phyloP scores from a whole-genome alignment of 371 early-diverging fungal genomes.

The Syncephalastrum monosporum region DNA sequence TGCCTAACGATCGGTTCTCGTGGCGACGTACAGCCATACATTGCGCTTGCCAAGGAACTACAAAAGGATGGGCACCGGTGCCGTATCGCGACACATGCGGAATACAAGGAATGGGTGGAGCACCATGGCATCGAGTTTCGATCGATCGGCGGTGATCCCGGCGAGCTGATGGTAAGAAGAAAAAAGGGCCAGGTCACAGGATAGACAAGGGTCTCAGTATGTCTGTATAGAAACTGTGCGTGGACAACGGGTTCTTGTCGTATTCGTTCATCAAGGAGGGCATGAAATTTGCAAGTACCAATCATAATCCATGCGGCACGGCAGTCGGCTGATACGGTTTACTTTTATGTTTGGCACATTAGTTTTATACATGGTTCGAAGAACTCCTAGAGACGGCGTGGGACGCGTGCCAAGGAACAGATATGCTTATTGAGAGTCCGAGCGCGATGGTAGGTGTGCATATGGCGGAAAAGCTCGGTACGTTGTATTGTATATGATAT shows the following conservation, averaged over 20 bases:
- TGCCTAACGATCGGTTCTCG: constrained; percentile 80
- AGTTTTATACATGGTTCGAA: constrained; percentile 77
- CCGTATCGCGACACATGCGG: constrained; percentile 74
- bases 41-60: constrained; percentile 75
- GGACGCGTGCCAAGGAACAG: constrained; percentile 71
- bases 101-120: constrained; percentile 74
- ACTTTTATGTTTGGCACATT: constrained; percentile 2
- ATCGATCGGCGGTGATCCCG: constrained; percentile 71
- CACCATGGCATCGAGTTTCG: constrained; percentile 72
- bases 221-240: constrained; percentile 59
- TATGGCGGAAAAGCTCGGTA: constrained; percentile 69
- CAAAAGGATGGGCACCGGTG: constrained; percentile 70
- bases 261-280: constrained; percentile 70
- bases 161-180: constrained; percentile 55
- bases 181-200: background rate
- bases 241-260: constrained; percentile 76
- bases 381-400: constrained; percentile 64
- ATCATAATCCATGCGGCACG: no score
- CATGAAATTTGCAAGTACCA: constrained; percentile 41
- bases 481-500: background rate
- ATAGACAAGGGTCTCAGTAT: background rate
- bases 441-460: constrained; percentile 79
- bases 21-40: constrained; percentile 86
- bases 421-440: constrained; percentile 74
- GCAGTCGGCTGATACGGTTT: background rate